Base-by-base conservation (phyloP, 1,284 basidiomycete species). In the Leccinum angustisporum region DNA sequence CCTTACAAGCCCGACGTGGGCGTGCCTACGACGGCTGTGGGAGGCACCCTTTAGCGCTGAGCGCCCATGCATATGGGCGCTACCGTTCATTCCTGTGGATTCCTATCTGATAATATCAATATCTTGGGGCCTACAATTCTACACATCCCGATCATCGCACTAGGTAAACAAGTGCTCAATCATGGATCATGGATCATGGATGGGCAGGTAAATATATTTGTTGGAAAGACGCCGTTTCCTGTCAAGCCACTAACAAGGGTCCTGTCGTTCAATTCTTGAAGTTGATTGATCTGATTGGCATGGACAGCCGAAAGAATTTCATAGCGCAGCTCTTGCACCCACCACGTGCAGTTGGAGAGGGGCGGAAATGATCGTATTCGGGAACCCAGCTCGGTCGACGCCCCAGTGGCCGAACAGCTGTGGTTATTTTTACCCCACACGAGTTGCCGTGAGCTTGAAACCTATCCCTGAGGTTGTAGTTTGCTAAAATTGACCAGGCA, bases 71-170 rank as follows among this genome's bases (percentile, higher is more conserved):
- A 48, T 21, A 21, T 48, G 46, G 46, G 46, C 46, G 46, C 46
- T 48, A 21, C 21, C 2, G 21, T 48, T 21, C 46, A 13, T 18
- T 46, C 43, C 43, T 46, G 18, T 43, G 14, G 30, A 18, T 16
- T 36, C 54, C 36, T 38, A 38, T 56, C 62, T 13, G 54, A 31
- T 51, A n/a, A 11, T n/a, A n/a, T n/a, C 27, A 8, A 21, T 61
- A 46, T 38, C 55, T 43, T 56, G 50, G 46, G 36, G 30, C 56
- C n/a, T 21, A 25, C 51, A 30, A 40, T 40, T 5, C 10, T 34
- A 40, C 54, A 58, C 57, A 59, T 27, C 46, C 55, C n/a, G 57
- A 67, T 65, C 65, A 57, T 38, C 65, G 58, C 59, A 21, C 30
- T 36, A 36, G 34, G 27, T 21, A 56, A 16, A 4, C 36, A n/a